Evolutionary conservation across 768 basidiomycete genomes (phyloP).

Genomic region (Psilocybe azurescens): DNA sequence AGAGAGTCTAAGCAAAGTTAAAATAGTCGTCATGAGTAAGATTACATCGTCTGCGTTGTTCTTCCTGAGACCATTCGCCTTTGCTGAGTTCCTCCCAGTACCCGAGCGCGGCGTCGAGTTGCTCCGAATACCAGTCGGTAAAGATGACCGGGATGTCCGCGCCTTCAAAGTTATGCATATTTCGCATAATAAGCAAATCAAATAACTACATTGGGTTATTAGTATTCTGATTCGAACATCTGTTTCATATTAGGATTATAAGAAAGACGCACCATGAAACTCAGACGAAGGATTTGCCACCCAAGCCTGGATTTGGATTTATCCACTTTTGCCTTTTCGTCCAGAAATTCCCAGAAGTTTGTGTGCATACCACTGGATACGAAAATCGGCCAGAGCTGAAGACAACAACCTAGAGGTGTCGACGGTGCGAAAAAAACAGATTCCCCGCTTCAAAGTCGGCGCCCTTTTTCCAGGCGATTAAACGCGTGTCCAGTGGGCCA

Average conservation of each 20-base stretch:
- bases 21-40: not conserved
- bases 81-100: slow-evolving; percentile 32
- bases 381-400: slow-evolving; percentile 28
- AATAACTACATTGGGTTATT: slow-evolving; percentile 19
- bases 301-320: not conserved
- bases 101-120: slow-evolving; percentile 25
- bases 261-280: slow-evolving; percentile 12
- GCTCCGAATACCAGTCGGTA: slow-evolving; percentile 23
- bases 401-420: slow-evolving; percentile 29
- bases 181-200: slow-evolving; percentile 28
- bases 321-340: slow-evolving; percentile 10
- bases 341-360: slow-evolving; percentile 19
- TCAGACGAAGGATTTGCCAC: not conserved
- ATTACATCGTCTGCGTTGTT: slow-evolving; percentile 21
- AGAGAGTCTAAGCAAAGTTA: not conserved
- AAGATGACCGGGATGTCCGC: slow-evolving; percentile 30
- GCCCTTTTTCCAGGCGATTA: slow-evolving; percentile 27
- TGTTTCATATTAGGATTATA: not conserved
- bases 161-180: slow-evolving; percentile 33
- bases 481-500: slow-evolving; percentile 11
- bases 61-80: slow-evolving; percentile 21
- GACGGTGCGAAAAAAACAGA: slow-evolving; percentile 26
- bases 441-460: slow-evolving; percentile 20
- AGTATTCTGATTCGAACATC: not conserved
- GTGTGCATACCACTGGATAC: slow-evolving; percentile 28